phyloP scores from a whole-genome alignment of 257 asterid species.

The Scutellaria minor region DNA sequence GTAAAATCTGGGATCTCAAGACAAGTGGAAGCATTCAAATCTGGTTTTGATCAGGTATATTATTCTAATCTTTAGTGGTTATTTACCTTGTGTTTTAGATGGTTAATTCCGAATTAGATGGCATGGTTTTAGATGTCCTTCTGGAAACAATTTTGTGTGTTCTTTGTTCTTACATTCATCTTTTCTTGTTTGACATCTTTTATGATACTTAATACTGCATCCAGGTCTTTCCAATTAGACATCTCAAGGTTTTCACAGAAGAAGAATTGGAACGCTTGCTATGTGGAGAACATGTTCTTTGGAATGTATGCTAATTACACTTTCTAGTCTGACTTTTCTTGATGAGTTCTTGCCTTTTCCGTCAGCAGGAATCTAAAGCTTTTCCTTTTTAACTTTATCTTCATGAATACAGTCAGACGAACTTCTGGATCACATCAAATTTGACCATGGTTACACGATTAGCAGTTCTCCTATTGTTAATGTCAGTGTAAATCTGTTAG shows the following conservation, averaged over 20 bases:
- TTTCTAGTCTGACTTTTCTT: constrained; percentile 16
- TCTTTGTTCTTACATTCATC: not conserved
- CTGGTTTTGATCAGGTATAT: constrained; percentile 87
- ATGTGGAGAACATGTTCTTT: constrained; percentile 81
- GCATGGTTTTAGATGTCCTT: not conserved
- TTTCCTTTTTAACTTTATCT: constrained; percentile 22
- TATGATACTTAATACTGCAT: constrained; percentile 18
- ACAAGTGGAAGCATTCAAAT: constrained; percentile 92
- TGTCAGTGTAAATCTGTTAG: constrained; percentile 49
- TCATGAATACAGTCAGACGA: constrained; percentile 62
- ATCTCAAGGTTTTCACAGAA: constrained; percentile 79
- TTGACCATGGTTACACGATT: constrained; percentile 93
- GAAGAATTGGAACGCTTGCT: constrained; percentile 84
- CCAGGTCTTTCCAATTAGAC: constrained; percentile 84
- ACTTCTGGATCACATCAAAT: constrained; percentile 85
- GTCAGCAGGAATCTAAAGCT: constrained; percentile 14
- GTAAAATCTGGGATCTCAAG: constrained; percentile 75
- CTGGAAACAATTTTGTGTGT: not conserved
- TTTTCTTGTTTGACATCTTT: not conserved
- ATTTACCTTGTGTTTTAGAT: constrained; percentile 12
- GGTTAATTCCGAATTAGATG: not conserved
- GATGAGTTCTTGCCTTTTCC: constrained; percentile 18
- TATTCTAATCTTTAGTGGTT: constrained; percentile 15
- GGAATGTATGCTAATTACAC: constrained; percentile 72
- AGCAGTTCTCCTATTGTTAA: constrained; percentile 78